A percentile compares a stretch with the other conserved stretches of the same genome.
These are phyloP conservation scores for Rhamnella rubrinervis DNA, from an alignment of 331 rosid species.

Conservation along the genomic window DNA sequence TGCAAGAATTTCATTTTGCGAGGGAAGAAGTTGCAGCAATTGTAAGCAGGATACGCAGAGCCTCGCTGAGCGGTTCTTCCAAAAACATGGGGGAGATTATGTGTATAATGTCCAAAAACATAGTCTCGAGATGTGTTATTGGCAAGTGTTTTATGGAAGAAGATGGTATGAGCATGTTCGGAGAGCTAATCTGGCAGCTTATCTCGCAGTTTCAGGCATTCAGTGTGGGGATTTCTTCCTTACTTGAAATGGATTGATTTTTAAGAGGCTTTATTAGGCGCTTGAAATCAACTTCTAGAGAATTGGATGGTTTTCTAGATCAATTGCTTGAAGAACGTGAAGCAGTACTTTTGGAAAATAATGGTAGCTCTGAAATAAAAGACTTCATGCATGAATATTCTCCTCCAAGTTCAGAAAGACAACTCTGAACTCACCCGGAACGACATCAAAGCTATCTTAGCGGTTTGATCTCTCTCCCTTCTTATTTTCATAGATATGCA, in stretches of 20 bases:
- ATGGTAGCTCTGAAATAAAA: too few species aligned
- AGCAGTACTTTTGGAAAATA: not conserved
- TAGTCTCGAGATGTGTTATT: constrained; percentile 3
- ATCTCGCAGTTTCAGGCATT: not conserved
- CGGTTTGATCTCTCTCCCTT: constrained; percentile 1
- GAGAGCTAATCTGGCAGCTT: not conserved
- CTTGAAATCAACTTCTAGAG: not conserved
- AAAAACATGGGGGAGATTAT: not conserved
- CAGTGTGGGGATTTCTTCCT: constrained; percentile 11
- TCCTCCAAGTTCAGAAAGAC: constrained; percentile 27
- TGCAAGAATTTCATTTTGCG: not conserved
- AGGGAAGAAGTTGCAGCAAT: constrained; percentile 3
- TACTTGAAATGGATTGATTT: constrained; percentile 20
- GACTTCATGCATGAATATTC: constrained; percentile 30
- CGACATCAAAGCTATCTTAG: constrained; percentile 26
- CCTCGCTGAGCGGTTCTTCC: not conserved
- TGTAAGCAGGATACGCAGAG: not conserved
- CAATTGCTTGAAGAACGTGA: constrained; percentile 22
- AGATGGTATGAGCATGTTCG: constrained; percentile 10
- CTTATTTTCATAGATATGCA: too few species aligned
- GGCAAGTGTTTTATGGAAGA: not conserved
- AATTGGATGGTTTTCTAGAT: constrained; percentile 8
- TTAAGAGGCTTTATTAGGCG: constrained; percentile 2
- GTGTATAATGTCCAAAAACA: not conserved
- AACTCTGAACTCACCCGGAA: constrained; percentile 18